Conservation (phyloP, 1,284 basidiomycete species). For the Phlebopus sp. region DNA sequence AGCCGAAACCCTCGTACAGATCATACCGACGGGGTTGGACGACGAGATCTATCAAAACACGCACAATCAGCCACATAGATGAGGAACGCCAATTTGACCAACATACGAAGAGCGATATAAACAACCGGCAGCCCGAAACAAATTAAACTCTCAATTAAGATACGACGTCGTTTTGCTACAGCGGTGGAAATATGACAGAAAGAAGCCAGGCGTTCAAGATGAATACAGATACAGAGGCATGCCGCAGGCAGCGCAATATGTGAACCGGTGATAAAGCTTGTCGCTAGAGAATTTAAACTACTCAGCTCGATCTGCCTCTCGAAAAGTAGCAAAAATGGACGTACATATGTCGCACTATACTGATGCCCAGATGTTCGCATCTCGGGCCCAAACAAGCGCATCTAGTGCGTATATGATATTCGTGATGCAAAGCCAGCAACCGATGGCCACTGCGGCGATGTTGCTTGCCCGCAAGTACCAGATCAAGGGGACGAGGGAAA, state of each 20-base stretch:
- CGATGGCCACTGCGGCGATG: constrained; percentile 44
- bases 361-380: constrained; percentile 17
- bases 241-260: constrained; percentile 48
- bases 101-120: constrained; percentile 60
- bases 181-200: constrained; percentile 18
- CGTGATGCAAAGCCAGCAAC: constrained; percentile 30
- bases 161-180: constrained; percentile 31
- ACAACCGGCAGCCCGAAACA: constrained; percentile 55
- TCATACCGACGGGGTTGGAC: constrained; percentile 72
- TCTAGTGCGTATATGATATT: constrained; percentile 33
- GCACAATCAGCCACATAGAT: constrained; percentile 1
- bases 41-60: constrained; percentile 46
- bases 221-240: constrained; percentile 45
- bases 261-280: constrained; percentile 42
- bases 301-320: constrained; percentile 3
- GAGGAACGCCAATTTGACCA: not conserved
- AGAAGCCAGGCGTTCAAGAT: constrained; percentile 31
- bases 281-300: constrained; percentile 42
- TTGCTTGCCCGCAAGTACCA: constrained; percentile 45
- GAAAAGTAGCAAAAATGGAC: constrained; percentile 7
- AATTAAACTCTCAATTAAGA: constrained; percentile 47
- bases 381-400: constrained; percentile 29
- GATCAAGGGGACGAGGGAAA: constrained; percentile 39
- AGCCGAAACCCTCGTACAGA: constrained; percentile 61
- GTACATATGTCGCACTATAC: constrained; percentile 38